Evolutionary conservation across 2,329 filamentous ascomycete species (phyloP), one percentile per base, ranked within the genome.

Genomic region (Epichloe elymi): DNA sequence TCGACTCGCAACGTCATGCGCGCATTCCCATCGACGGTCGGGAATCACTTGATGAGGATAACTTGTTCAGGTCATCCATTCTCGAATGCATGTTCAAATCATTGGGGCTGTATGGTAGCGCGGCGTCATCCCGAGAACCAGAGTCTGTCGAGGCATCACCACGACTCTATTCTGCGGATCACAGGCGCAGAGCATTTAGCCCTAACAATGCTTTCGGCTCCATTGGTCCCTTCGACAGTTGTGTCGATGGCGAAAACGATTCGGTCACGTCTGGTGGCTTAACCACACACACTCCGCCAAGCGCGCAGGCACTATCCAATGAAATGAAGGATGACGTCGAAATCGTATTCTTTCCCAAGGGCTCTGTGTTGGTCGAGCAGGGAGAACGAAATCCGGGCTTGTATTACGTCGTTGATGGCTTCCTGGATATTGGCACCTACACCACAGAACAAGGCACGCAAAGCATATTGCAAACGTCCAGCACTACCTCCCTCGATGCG

Each of bases 401-500:
- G 0, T 98, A 98, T 69, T 98, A 98, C 67, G 91, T 98, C 3
- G 86, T 98, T 47, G 93, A 98, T 64, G 93, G 93, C 0, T 98
- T 98, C 60, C 71, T 98, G 37, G 93, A 98, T 61, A 90, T 97
- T 42, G 89, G 88, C 54, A 84, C 94, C n/a, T 83, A 87, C 5
- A 59, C 54, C 14, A 59, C 60, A 2, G 62, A 63, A 20, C 39
- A 42, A 23, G 58, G 60, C n/a, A 53, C 61, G 5, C 66, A 64
- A 30, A 65, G 65, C 39, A 63, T 68, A 5, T 52, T 68, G 5
- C 60, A 65, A 17, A 56, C 61, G 5, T 57, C 62, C 5, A 59
- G 57, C 5, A 54, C 60, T 12, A 58, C 57, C 4, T 54, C 59
- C 19, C 56, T 60, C 11, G 54, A 19, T 49, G 52, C 37, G 23